Conservation (phyloP, 441 rosid genomes). For the Viola pubescens region DNA sequence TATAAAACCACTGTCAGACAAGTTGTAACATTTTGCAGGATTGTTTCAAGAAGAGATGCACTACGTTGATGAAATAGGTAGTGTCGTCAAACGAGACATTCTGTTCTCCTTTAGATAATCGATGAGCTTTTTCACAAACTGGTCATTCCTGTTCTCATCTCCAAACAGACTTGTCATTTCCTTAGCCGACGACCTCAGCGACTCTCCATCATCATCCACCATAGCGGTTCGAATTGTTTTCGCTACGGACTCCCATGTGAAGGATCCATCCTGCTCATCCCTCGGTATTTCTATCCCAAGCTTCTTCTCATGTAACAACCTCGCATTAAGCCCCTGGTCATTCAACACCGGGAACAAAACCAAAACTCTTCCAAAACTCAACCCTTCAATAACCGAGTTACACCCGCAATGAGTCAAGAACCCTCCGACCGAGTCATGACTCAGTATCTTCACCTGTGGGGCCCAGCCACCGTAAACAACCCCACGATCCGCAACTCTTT, state of each 20-base stretch:
- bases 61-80: too few species aligned
- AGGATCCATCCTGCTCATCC: conserved; percentile 43
- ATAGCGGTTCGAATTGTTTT: conserved; percentile 29
- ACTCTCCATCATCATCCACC: conserved; percentile 29
- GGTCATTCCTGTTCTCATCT: conserved; percentile 21
- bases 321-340: conserved; percentile 62
- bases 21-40: too few species aligned
- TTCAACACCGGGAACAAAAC: conserved; percentile 36
- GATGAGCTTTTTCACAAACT: conserved; percentile 15
- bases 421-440: conserved; percentile 55
- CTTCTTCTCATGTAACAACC: conserved; percentile 36
- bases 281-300: conserved; percentile 49
- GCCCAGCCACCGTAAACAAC: conserved; percentile 33
- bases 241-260: conserved; percentile 41
- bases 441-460: conserved; percentile 53
- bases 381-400: conserved; percentile 52
- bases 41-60: too few species aligned
- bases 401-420: conserved; percentile 74
- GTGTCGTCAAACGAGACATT: not conserved
- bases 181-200: conserved; percentile 20
- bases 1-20: too few species aligned
- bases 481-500: conserved; percentile 20
- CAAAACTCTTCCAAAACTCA: conserved; percentile 26
- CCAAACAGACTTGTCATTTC: conserved; percentile 24
- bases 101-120: conserved; percentile 13